A percentile compares a stretch with the other conserved stretches of the same genome.
Evolutionary conservation across 2,329 filamentous ascomycete genomes (phyloP).

Genomic region (Byssothecium circinans): DNA sequence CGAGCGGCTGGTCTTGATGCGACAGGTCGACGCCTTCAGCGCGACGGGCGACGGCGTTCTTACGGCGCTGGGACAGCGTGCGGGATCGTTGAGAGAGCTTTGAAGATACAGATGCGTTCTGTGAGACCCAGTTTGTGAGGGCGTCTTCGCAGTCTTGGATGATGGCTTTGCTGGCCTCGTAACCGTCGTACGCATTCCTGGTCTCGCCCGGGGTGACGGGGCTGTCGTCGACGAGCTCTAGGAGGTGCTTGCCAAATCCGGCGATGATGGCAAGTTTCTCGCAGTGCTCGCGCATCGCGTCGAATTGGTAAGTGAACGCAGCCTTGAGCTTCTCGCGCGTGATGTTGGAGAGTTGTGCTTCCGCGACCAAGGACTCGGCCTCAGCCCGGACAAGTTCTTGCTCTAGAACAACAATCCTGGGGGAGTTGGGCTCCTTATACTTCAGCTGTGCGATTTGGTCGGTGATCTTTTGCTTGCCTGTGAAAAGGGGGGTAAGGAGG

Average conservation of each 20-base stretch:
- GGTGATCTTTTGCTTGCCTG: constrained; percentile 98
- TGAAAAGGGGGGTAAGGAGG: constrained; percentile 12
- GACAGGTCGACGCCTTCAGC: constrained; percentile 79
- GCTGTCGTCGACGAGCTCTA: constrained; percentile 94
- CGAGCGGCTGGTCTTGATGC: constrained; percentile 77
- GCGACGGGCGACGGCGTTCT: constrained; percentile 64
- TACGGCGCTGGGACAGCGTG: constrained; percentile 80
- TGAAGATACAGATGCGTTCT: constrained; percentile 84
- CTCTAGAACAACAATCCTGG: constrained; percentile 95
- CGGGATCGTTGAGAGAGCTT: constrained; percentile 86
- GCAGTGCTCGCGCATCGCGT: constrained; percentile 93
- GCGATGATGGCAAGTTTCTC: constrained; percentile 99
- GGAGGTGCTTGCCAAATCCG: constrained; percentile 95
- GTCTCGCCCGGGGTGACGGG: constrained; percentile 98
- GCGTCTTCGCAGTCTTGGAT: constrained; percentile 99
- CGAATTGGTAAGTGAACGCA: constrained; percentile 97
- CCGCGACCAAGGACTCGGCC: constrained; percentile 96
- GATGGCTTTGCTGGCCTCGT: constrained; percentile 96
- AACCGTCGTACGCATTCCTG: constrained; percentile 92
- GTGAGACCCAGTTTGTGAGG: constrained; percentile 93
- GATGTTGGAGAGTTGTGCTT: constrained; percentile 98
- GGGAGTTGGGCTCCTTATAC: constrained; percentile 99
- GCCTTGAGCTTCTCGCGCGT: constrained; percentile 99
- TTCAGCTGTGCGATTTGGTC: constrained; percentile 98
- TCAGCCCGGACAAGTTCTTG: constrained; percentile 98